Conservation (phyloP, 306 rosid genomes). For the Arachis hypogaea region DNA sequence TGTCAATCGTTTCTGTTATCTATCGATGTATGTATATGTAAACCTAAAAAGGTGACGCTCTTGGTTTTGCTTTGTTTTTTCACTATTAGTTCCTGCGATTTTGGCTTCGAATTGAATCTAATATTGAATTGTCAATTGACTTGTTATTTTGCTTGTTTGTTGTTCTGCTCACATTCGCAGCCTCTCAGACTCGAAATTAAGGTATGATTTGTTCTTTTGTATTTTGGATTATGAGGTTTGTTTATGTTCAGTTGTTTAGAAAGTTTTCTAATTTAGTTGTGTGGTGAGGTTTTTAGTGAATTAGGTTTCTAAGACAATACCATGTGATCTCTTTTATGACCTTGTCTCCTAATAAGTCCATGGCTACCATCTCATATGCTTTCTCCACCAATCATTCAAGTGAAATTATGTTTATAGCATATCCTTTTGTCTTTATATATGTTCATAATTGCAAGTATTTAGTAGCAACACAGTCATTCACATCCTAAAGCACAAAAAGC, state of each 20-base stretch:
- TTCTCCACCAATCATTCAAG: no score
- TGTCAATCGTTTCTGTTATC: conserved; percentile 13
- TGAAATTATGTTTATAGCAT: no score
- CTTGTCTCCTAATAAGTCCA: no score
- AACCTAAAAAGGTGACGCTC: conserved; percentile 7
- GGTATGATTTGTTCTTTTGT: conserved; percentile 50
- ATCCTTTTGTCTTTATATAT: no score
- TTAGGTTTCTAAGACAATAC: conserved; percentile 22
- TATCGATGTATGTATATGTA: background rate
- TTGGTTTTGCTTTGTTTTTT: conserved; percentile 27
- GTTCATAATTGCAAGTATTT: no score
- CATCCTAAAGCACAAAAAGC: no score
- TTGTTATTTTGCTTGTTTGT: conserved; percentile 31
- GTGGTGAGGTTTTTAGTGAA: background rate
- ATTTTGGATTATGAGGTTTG: conserved; percentile 21
- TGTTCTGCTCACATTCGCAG: conserved; percentile 54
- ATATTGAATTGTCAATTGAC: conserved; percentile 50
- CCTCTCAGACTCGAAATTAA: conserved; percentile 99
- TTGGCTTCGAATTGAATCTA: conserved; percentile 55
- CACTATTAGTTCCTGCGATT: conserved; percentile 8
- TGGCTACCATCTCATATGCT: no score
- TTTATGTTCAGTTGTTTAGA: conserved; percentile 37
- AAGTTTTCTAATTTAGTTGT: conserved; percentile 31
- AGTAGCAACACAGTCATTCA: no score
- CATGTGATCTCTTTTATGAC: no score